phyloP scores from a whole-genome alignment of 495 filamentous ascomycete species.

The Penicillium simplicissimum region DNA sequence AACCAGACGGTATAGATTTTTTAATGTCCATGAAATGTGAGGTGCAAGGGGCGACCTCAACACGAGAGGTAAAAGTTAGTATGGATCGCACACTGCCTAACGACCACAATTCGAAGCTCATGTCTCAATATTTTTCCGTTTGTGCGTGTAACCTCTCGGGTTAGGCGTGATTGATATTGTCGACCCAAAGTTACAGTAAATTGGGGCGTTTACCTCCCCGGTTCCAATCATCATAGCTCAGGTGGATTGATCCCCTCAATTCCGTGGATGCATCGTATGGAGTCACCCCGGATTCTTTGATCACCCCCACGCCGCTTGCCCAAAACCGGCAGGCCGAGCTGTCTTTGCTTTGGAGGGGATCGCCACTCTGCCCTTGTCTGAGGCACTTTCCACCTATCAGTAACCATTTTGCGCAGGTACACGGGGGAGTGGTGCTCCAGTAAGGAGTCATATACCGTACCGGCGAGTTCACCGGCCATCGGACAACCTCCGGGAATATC shows the following conservation, averaged over 20 bases:
- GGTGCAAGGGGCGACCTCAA: neutral
- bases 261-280: neutral
- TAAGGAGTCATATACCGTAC: neutral
- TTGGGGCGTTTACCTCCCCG: too few relatives aligned
- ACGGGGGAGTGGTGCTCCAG: neutral
- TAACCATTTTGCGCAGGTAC: neutral
- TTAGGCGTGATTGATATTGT: neutral
- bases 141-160: neutral
- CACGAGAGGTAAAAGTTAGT: neutral
- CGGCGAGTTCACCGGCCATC: slow-evolving; percentile 16
- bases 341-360: neutral
- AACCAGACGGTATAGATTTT: neutral
- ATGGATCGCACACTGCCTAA: too few relatives aligned
- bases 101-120: neutral
- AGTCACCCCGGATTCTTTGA: slow-evolving; percentile 13
- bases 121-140: neutral
- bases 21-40: neutral
- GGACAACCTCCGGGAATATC: slow-evolving; percentile 21
- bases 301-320: slow-evolving; percentile 23
- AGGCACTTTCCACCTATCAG: slow-evolving; percentile 12
- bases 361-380: neutral
- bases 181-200: neutral
- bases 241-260: neutral
- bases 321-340: slow-evolving; percentile 1
- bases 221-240: too few relatives aligned